Percentiles rank a stretch among this genome's conserved stretches.
These are phyloP conservation scores for Phytophthora niederhauseri DNA, from an alignment of 352 stramenopile genomes.

Conservation along the genomic window DNA sequence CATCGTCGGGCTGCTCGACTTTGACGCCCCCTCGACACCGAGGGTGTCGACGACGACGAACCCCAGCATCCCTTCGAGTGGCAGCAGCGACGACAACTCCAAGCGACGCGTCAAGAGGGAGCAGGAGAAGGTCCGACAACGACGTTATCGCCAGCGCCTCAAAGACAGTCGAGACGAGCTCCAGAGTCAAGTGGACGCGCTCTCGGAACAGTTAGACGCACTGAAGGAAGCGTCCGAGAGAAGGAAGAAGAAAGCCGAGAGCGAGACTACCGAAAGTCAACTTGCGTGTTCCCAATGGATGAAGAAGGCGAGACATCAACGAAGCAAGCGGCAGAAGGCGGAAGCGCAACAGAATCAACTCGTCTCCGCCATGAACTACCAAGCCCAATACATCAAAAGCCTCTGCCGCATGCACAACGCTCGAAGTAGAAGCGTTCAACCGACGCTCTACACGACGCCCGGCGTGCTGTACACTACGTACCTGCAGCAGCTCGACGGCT, in stretches of 20 bases:
- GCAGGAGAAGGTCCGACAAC: slow-evolving; percentile 26
- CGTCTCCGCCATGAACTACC: slow-evolving; percentile 9
- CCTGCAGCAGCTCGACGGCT: slow-evolving; percentile 29
- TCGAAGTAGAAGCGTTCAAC: neutral
- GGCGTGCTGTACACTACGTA: slow-evolving; percentile 18
- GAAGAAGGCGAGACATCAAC: slow-evolving; percentile 1
- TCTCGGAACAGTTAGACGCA: neutral
- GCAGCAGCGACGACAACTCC: neutral
- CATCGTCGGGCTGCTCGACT: slow-evolving; percentile 15
- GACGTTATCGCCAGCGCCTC: slow-evolving; percentile 23
- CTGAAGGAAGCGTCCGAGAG: neutral
- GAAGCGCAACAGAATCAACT: slow-evolving; percentile 26
- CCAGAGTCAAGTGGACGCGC: slow-evolving; percentile 14
- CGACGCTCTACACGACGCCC: slow-evolving; percentile 2
- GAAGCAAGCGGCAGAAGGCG: neutral
- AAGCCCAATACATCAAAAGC: slow-evolving; percentile 19
- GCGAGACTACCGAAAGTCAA: neutral
- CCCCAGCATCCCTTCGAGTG: slow-evolving; percentile 3
- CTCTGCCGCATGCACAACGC: slow-evolving; percentile 2
- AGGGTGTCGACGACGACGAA: too few relatives aligned
- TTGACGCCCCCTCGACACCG: slow-evolving; percentile 4
- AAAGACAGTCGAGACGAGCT: slow-evolving; percentile 19
- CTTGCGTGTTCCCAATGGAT: slow-evolving; percentile 4
- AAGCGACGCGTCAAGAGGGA: slow-evolving; percentile 3
- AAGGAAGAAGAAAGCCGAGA: slow-evolving; percentile 3